A percentile compares a stretch with the other conserved stretches of the same genome.
These are phyloP conservation scores for Pseudogymnoascus sp. DNA, from an alignment of 2,329 filamentous ascomycete species.

Conservation along the genomic window DNA sequence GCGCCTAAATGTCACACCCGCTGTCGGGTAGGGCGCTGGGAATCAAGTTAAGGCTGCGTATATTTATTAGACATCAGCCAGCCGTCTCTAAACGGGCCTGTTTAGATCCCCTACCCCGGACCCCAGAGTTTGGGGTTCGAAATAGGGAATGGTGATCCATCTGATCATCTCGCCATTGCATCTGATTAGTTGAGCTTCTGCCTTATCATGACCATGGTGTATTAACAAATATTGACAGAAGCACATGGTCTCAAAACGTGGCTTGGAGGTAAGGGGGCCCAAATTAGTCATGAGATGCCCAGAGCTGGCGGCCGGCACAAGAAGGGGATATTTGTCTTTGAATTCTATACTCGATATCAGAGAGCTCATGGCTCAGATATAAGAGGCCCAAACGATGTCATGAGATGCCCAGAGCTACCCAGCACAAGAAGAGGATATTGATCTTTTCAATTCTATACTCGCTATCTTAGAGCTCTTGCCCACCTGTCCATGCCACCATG, in stretches of 20 bases:
- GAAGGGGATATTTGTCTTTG: not conserved
- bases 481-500: not conserved
- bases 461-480: not conserved
- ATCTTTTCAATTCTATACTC: constrained; percentile 8
- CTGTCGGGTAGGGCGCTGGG: not conserved
- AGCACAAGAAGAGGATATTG: not conserved
- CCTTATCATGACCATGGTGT: not conserved
- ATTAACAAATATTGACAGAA: not conserved
- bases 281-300: not conserved
- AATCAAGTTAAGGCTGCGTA: not conserved
- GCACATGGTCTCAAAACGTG: not conserved
- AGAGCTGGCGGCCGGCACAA: not conserved
- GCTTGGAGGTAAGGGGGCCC: not conserved
- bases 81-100: not conserved
- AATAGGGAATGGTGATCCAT: not conserved
- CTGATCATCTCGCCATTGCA: not conserved
- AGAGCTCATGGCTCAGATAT: not conserved
- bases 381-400: not conserved
- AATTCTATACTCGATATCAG: not conserved
- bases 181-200: not conserved
- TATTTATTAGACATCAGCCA: not conserved
- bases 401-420: not conserved
- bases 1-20: not conserved
- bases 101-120: not conserved
- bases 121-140: not conserved